Conservation (phyloP, 73 alveolate species). For the Uronychia binucleata region DNA sequence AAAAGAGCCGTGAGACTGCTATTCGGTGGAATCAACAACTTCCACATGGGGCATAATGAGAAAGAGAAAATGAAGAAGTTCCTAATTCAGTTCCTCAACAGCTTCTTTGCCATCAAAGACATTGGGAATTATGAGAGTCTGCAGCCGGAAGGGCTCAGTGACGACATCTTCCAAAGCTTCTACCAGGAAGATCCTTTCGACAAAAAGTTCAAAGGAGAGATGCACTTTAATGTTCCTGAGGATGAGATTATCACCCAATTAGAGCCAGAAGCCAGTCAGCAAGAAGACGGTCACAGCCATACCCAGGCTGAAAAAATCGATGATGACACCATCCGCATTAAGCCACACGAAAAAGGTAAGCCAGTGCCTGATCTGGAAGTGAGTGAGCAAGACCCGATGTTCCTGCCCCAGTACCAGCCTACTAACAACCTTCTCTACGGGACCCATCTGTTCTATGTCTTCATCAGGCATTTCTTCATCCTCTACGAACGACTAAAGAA, state of each 20-base stretch:
- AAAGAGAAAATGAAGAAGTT: not conserved
- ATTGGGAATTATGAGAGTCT: not conserved
- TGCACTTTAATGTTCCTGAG: not conserved
- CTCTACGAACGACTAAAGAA: conserved; percentile 54
- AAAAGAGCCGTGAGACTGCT: not conserved
- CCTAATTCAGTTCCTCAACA: not conserved
- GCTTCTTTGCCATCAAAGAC: not conserved
- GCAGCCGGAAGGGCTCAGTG: not conserved
- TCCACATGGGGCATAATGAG: not conserved
- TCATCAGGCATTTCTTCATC: conserved; percentile 33
- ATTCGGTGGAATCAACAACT: not conserved
- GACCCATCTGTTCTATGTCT: conserved; percentile 23
- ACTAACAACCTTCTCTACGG: conserved; percentile 34
- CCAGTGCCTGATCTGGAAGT: not conserved
- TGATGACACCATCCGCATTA: not conserved
- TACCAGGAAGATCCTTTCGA: not conserved
- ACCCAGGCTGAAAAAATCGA: not conserved
- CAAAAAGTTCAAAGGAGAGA: not conserved
- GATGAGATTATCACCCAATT: not conserved
- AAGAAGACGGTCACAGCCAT: not conserved
- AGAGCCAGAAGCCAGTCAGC: not conserved
- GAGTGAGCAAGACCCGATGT: conserved; percentile 2
- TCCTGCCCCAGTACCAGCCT: conserved; percentile 24
- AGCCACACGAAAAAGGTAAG: not conserved
- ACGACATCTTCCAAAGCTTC: not conserved